These are phyloP conservation scores for Penicillium nucicola DNA, from an alignment of 495 filamentous ascomycete species.

Conservation along the genomic window DNA sequence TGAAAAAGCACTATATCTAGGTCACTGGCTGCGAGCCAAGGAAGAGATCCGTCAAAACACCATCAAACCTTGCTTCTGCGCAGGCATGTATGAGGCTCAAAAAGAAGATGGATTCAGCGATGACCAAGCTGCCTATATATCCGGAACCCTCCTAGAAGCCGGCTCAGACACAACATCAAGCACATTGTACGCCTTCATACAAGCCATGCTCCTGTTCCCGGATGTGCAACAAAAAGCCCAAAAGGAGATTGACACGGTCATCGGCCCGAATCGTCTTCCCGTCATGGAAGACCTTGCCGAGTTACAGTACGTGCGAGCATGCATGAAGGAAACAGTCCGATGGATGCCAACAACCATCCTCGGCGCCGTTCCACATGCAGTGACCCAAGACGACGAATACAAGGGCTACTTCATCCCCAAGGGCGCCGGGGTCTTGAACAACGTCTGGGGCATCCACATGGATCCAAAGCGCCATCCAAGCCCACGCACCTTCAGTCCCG, in stretches of 20 bases:
- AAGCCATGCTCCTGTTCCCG: constrained; percentile 42
- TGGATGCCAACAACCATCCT: constrained; percentile 41
- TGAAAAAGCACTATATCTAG: constrained; percentile 30
- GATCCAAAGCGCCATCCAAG: constrained; percentile 42
- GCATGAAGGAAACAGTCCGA: constrained; percentile 39
- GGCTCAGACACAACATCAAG: constrained; percentile 42
- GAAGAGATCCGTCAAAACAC: constrained; percentile 24
- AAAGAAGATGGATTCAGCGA: constrained; percentile 24
- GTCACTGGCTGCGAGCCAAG: constrained; percentile 38
- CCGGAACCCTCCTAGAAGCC: constrained; percentile 42
- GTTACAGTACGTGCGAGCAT: constrained; percentile 35
- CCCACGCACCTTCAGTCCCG: constrained; percentile 53
- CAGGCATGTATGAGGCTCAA: constrained; percentile 37
- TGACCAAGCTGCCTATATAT: constrained; percentile 37
- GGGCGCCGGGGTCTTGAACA: constrained; percentile 39
- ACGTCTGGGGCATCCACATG: constrained; percentile 46
- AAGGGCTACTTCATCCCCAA: constrained; percentile 49
- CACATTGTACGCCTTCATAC: constrained; percentile 37
- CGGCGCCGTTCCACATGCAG: constrained; percentile 54
- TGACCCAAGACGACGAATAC: constrained; percentile 52
- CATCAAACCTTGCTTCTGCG: constrained; percentile 28
- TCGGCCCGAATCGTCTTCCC: constrained; percentile 21
- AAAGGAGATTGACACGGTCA: constrained; percentile 39
- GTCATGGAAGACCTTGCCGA: constrained; percentile 19
- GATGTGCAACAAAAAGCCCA: constrained; percentile 48